A percentile compares a stretch with the other conserved stretches of the same genome.
Evolutionary conservation across 2,329 filamentous ascomycete genomes (phyloP).

Genomic region (Botrytis elliptica): DNA sequence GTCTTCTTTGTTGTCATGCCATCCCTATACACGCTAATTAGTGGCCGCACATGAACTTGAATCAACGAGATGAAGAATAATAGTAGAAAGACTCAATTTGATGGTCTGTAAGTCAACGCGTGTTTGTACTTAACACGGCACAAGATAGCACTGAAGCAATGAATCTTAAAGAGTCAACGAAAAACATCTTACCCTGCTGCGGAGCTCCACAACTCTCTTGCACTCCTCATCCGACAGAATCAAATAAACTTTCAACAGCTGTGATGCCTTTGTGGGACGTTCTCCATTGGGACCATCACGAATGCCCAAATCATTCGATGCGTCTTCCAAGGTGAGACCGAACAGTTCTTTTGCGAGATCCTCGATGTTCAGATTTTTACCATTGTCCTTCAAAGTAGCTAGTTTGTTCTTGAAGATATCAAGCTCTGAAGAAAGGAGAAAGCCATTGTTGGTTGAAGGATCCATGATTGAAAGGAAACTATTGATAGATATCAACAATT

Average conservation of each 20-base stretch:
- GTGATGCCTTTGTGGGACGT: conserved; percentile 12
- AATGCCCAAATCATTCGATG: not conserved
- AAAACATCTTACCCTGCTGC: conserved; percentile 26
- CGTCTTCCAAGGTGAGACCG: not conserved
- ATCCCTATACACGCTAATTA: conserved; percentile 24
- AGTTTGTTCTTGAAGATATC: not conserved
- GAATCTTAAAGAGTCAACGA: not conserved
- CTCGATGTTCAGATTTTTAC: not conserved
- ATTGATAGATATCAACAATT: not conserved
- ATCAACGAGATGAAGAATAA: not conserved
- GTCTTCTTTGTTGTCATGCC: conserved; percentile 48
- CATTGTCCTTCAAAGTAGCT: not conserved
- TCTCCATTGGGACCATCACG: conserved; percentile 14
- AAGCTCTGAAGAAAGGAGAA: not conserved
- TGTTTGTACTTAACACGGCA: not conserved
- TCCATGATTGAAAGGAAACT: not conserved
- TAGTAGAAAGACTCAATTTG: too few relatives aligned
- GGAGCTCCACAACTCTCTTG: conserved; percentile 26
- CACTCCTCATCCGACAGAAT: conserved; percentile 27
- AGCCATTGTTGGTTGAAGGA: not conserved
- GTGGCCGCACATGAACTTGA: not conserved
- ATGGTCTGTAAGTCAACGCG: too few relatives aligned
- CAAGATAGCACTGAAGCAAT: not conserved
- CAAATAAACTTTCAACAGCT: conserved; percentile 27
- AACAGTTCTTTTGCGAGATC: conserved; percentile 8